Evolutionary conservation across 345 rosid genomes (phyloP).

Genomic region (Bretschneidera sinensis): DNA sequence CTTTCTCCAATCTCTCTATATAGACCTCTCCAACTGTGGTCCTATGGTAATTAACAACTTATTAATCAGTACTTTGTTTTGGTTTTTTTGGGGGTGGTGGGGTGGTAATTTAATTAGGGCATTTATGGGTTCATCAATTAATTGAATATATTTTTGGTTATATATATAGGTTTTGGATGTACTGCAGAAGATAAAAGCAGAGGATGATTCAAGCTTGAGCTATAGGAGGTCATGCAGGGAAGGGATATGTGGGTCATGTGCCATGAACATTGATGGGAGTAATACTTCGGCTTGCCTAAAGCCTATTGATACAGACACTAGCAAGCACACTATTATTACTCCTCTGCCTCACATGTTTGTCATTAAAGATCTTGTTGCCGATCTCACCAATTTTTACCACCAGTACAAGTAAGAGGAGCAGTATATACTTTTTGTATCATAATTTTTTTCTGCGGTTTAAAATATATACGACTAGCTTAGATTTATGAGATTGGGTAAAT

Average conservation of each 20-base stretch:
- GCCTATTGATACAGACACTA: conserved; percentile 43
- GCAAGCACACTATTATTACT: conserved; percentile 42
- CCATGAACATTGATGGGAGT: conserved; percentile 66
- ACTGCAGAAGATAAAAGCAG: conserved; percentile 64
- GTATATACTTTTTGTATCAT: no score
- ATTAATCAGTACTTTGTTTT: background rate
- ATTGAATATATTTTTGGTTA: background rate
- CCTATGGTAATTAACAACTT: conserved; percentile 32
- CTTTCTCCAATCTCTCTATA: conserved; percentile 47
- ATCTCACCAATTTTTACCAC: conserved; percentile 64
- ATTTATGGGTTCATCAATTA: background rate
- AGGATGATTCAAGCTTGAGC: conserved; percentile 52
- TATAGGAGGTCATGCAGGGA: conserved; percentile 67
- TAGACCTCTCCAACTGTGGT: conserved; percentile 57
- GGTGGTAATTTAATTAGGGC: no score
- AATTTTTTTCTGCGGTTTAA: no score
- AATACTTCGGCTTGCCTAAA: conserved; percentile 68
- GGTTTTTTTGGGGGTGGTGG: no score
- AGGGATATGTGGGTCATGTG: conserved; percentile 75
- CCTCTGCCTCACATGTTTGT: conserved; percentile 72
- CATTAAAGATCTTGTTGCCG: conserved; percentile 57
- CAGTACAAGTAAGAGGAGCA: conserved; percentile 58
- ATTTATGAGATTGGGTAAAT: no score
- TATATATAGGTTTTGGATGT: conserved; percentile 54
- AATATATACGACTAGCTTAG: no score